These are phyloP conservation scores for bread wheat (Triticum aestivum) DNA, from an alignment of 176 grass and related monocot species.

Conservation along the genomic window IWGSC_CS_RefSeq_v2.1 NC_057798.1:415920751-415921250, in stretches of 20 bases:
- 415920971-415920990: not conserved
- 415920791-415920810: constrained; percentile 62
- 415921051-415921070: not conserved
- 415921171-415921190: not conserved
- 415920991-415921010: not conserved
- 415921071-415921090: not conserved
- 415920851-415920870: constrained; percentile 74
- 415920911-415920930: not conserved
- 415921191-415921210: not conserved
- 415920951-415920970: not conserved
- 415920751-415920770: constrained; percentile 41
- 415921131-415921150: not conserved
- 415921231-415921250: not conserved
- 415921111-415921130: not conserved
- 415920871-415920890: constrained; percentile 62
- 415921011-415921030: not conserved
- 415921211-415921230: not conserved
- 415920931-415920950: not conserved
- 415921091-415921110: not conserved
- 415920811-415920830: constrained; percentile 70
- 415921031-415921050: not conserved
- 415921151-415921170: not conserved
- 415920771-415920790: constrained; percentile 40
- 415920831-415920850: constrained; percentile 35
- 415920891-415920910: constrained; percentile 22